A percentile compares a stretch with the other conserved stretches of the same genome.
Conservation (phyloP, 129 eudicot genomes). For the Flaveria bidentis region DNA sequence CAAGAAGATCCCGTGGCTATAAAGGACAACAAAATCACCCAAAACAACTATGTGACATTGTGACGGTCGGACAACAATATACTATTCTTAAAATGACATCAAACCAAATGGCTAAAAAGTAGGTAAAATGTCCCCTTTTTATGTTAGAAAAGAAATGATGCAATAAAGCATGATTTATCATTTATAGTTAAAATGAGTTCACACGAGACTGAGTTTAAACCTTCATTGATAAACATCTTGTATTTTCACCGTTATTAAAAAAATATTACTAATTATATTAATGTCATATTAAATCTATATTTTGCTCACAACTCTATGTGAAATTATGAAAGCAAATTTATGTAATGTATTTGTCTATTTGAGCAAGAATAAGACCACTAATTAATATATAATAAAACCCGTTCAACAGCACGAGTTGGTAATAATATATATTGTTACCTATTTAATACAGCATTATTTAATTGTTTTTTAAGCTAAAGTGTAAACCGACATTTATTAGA, state of each 20-base stretch:
- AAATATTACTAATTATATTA: too few species aligned
- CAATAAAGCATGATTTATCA: neutral
- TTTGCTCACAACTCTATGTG: too few species aligned
- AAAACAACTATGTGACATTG: slow-evolving; percentile 10
- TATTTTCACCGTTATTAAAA: too few species aligned
- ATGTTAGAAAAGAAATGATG: slow-evolving; percentile 25
- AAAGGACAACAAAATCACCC: slow-evolving; percentile 10
- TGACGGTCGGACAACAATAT: neutral
- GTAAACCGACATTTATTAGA: slow-evolving; percentile 31
- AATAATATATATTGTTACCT: neutral
- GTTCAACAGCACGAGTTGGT: neutral
- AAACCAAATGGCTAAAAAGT: slow-evolving; percentile 7
- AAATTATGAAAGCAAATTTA: neutral
- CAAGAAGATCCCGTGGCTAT: slow-evolving; percentile 11
- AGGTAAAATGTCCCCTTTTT: slow-evolving; percentile 10
- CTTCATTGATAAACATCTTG: too few species aligned
- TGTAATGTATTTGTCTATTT: neutral
- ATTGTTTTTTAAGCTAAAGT: slow-evolving; percentile 19
- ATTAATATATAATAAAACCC: neutral
- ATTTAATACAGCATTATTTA: neutral
- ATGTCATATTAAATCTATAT: too few species aligned
- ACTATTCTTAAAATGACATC: slow-evolving; percentile 17
- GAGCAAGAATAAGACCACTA: neutral
- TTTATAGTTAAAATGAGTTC: too few species aligned
- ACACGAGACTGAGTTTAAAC: neutral